Conservation (phyloP, 352 stramenopile species). For the Elongisporangium senticosum region DNA sequence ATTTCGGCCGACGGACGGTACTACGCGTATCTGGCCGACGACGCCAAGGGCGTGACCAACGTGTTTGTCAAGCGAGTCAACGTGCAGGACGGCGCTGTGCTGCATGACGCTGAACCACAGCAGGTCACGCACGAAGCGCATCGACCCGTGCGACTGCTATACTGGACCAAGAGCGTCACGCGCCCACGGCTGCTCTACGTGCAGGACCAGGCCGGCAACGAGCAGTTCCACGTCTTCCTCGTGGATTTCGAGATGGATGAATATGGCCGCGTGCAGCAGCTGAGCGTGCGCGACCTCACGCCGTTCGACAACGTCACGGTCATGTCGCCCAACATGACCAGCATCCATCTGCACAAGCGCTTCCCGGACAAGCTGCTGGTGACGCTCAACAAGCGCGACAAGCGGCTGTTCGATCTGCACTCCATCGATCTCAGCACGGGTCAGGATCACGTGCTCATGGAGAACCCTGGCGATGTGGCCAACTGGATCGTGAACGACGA, state of each 20-base stretch:
- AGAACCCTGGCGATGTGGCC: conserved; percentile 27
- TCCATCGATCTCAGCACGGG: conserved; percentile 24
- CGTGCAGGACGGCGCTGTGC: conserved; percentile 13
- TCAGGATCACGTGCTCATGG: conserved; percentile 14
- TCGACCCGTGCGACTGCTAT: conserved; percentile 31
- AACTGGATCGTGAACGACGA: conserved; percentile 22
- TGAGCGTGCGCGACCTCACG: conserved; percentile 30
- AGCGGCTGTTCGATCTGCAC: conserved; percentile 24
- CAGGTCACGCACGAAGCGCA: conserved; percentile 35
- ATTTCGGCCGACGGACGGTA: conserved; percentile 41
- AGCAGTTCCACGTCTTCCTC: conserved; percentile 40
- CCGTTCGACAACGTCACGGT: conserved; percentile 30
- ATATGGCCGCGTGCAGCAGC: conserved; percentile 9
- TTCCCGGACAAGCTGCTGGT: conserved; percentile 30
- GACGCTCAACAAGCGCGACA: conserved; percentile 29
- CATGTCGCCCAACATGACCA: conserved; percentile 4
- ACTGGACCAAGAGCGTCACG: conserved; percentile 26
- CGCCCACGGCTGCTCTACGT: conserved; percentile 30
- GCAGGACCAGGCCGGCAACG: conserved; percentile 35
- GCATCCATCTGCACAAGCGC: conserved; percentile 17
- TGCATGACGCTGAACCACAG: conserved; percentile 18
- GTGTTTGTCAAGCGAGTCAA: conserved; percentile 33
- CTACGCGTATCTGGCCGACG: conserved; percentile 40
- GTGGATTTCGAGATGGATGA: conserved; percentile 30
- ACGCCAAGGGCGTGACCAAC: conserved; percentile 33